Evolutionary conservation across 1,139 yeast species (phyloP).

Genomic region (Arxiozyma bovina): DNA sequence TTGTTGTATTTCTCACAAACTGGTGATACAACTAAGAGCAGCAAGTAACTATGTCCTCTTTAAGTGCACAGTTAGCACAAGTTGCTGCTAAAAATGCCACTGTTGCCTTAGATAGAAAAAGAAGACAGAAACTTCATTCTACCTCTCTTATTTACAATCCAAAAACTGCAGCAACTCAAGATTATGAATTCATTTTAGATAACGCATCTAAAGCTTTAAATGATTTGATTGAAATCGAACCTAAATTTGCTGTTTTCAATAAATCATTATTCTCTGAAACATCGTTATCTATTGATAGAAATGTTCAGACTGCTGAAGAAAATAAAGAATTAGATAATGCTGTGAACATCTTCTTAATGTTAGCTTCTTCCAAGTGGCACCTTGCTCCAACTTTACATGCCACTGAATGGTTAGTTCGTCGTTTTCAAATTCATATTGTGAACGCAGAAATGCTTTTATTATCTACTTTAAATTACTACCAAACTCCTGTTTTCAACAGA

Average conservation of each 20-base stretch:
- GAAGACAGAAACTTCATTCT: constrained; percentile 78
- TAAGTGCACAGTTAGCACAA: constrained; percentile 74
- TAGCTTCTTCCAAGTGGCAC: constrained; percentile 58
- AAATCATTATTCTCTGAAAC: constrained; percentile 73
- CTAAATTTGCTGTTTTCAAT: constrained; percentile 62
- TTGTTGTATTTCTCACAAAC: background rate
- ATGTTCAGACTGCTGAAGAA: constrained; percentile 69
- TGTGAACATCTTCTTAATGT: constrained; percentile 60
- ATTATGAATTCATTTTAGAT: constrained; percentile 70
- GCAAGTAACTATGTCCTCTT: constrained; percentile 36
- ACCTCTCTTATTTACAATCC: constrained; percentile 82
- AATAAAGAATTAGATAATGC: constrained; percentile 65
- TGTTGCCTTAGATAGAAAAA: constrained; percentile 76
- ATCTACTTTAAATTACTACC: constrained; percentile 69
- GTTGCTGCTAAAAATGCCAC: constrained; percentile 61
- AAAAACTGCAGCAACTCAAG: constrained; percentile 85
- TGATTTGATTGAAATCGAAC: constrained; percentile 62
- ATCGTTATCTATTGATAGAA: constrained; percentile 69
- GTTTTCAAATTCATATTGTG: constrained; percentile 78
- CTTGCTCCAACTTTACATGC: constrained; percentile 73
- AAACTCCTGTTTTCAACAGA: constrained; percentile 62
- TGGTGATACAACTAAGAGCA: background rate
- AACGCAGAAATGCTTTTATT: constrained; percentile 66
- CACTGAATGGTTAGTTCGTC: constrained; percentile 88
- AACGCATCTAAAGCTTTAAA: constrained; percentile 69